Percentiles rank a stretch among this genome's conserved stretches.
phyloP scores from a whole-genome alignment of 306 rosid species.

The Astragalus membranaceus region DNA sequence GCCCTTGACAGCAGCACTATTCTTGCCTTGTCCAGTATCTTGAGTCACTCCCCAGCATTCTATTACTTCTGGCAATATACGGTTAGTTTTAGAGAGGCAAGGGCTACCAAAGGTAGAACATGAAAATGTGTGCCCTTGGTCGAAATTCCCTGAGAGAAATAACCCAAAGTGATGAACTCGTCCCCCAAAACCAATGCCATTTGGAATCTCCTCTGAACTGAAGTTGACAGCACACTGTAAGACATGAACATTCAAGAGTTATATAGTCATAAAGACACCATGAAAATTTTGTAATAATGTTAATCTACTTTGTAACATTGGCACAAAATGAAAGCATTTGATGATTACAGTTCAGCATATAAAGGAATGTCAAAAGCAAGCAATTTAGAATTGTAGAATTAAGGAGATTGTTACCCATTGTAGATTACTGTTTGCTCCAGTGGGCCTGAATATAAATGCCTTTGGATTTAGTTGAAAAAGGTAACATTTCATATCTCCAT shows the following conservation, averaged over 20 bases:
- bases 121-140: constrained; percentile 70
- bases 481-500: constrained; percentile 79
- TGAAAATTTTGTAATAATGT: not conserved
- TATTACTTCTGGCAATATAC: constrained; percentile 64
- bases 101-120: constrained; percentile 91
- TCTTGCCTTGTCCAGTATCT: constrained; percentile 36
- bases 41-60: constrained; percentile 87
- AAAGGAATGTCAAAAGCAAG: not conserved
- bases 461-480: constrained; percentile 73
- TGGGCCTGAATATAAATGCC: constrained; percentile 70
- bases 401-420: constrained; percentile 73
- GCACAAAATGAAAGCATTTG: not conserved
- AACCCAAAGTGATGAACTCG: constrained; percentile 67
- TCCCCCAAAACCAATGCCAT: constrained; percentile 94
- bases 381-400: not conserved
- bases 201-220: constrained; percentile 84
- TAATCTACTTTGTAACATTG: not conserved
- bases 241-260: not conserved
- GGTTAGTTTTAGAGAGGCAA: constrained; percentile 64
- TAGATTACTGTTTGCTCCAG: constrained; percentile 75
- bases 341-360: not conserved
- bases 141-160: constrained; percentile 68
- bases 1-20: constrained; percentile 33
- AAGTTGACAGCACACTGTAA: constrained; percentile 80
- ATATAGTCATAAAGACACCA: not conserved